phyloP scores from a whole-genome alignment of 139 green algal genomes.

The Coccomyxa sp. region DNA sequence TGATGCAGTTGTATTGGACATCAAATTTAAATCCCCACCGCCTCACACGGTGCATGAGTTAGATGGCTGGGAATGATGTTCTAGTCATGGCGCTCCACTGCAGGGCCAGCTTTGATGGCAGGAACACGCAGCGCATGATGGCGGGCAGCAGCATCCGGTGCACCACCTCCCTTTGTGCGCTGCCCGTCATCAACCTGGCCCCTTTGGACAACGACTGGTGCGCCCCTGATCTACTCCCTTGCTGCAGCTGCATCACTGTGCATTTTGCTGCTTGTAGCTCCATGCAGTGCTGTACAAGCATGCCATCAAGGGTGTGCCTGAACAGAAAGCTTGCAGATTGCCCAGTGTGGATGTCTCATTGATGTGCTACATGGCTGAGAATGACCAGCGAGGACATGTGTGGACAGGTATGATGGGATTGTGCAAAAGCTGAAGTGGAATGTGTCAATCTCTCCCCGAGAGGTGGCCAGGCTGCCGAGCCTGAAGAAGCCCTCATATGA shows the following conservation, averaged over 20 bases:
- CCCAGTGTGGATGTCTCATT: too few species aligned
- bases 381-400: not conserved
- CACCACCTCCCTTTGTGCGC: slow-evolving; percentile 56
- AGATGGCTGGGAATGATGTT: too few species aligned
- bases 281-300: too few species aligned
- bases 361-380: not conserved
- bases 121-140: slow-evolving; percentile 55
- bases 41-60: too few species aligned
- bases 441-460: slow-evolving; percentile 23
- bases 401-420: slow-evolving; percentile 69
- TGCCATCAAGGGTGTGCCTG: not conserved
- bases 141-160: slow-evolving; percentile 57
- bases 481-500: not conserved
- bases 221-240: not conserved
- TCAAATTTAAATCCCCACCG: not conserved
- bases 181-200: slow-evolving; percentile 79
- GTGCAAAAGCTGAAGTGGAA: slow-evolving; percentile 86
- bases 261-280: not conserved
- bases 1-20: not conserved
- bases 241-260: not conserved
- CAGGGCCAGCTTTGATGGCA: slow-evolving; percentile 75
- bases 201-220: slow-evolving; percentile 72
- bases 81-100: not conserved
- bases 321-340: not conserved
- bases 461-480: not conserved